A percentile compares a stretch with the other conserved stretches of the same genome.
Conservation (phyloP, 2,329 filamentous ascomycete species). For the Pochonia chlamydosporia region DNA sequence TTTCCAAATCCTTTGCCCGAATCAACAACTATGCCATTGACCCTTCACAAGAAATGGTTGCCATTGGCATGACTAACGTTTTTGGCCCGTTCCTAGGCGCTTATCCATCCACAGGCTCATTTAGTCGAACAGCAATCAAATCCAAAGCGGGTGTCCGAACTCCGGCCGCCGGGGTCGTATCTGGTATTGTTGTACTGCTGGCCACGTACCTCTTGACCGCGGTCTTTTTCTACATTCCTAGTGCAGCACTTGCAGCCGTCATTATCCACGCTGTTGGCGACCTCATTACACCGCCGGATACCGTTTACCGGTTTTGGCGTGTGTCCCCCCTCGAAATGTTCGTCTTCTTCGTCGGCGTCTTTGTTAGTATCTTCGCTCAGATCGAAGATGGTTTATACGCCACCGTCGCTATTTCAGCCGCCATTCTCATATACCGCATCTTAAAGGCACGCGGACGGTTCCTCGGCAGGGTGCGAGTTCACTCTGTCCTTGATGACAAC, state of each 20-base stretch:
- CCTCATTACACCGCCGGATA: constrained; percentile 84
- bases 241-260: constrained; percentile 72
- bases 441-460: constrained; percentile 79
- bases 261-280: constrained; percentile 96
- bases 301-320: constrained; percentile 90
- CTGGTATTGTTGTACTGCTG: constrained; percentile 75
- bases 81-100: constrained; percentile 87
- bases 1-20: constrained; percentile 92
- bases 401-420: constrained; percentile 71
- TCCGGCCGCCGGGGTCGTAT: constrained; percentile 84
- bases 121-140: constrained; percentile 94
- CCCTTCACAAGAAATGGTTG: constrained; percentile 92
- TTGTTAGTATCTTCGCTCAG: constrained; percentile 79
- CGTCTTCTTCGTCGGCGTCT: constrained; percentile 88
- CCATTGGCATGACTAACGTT: constrained; percentile 85
- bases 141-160: constrained; percentile 94
- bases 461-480: constrained; percentile 61
- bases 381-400: constrained; percentile 94
- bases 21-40: constrained; percentile 96
- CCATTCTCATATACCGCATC: constrained; percentile 75
- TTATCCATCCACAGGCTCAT: constrained; percentile 91
- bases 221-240: constrained; percentile 92
- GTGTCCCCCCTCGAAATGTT: constrained; percentile 85
- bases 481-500: constrained; percentile 76
- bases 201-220: constrained; percentile 84